Conservation (phyloP, 2,329 filamentous ascomycete genomes). For the Neopestalotiopsis sp. region DNA sequence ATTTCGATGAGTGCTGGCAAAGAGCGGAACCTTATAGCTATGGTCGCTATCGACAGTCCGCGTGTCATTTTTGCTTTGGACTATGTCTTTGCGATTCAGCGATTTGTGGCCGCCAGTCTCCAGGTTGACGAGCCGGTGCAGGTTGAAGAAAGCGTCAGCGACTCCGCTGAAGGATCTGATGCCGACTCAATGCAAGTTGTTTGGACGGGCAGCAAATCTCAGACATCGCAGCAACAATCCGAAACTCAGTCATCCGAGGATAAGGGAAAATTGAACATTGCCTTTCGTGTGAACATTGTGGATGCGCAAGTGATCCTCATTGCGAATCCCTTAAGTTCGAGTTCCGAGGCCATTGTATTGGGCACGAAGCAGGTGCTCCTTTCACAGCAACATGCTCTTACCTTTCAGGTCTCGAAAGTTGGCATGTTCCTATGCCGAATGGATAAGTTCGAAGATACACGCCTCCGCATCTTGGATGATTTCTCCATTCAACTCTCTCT, state of each 20-base stretch:
- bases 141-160: slow-evolving; percentile 58
- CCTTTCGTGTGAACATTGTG: slow-evolving; percentile 91
- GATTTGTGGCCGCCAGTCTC: slow-evolving; percentile 79
- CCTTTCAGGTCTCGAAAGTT: slow-evolving; percentile 89
- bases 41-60: slow-evolving; percentile 93
- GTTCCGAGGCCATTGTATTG: slow-evolving; percentile 93
- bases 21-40: slow-evolving; percentile 82
- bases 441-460: slow-evolving; percentile 93
- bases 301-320: slow-evolving; percentile 97
- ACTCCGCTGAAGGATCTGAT: slow-evolving; percentile 64
- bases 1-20: slow-evolving; percentile 87
- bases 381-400: slow-evolving; percentile 91
- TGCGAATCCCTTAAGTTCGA: slow-evolving; percentile 87
- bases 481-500: slow-evolving; percentile 91
- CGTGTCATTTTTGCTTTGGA: slow-evolving; percentile 94
- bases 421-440: slow-evolving; percentile 99
- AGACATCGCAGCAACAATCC: slow-evolving; percentile 28
- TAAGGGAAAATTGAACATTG: slow-evolving; percentile 69
- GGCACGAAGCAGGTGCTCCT: slow-evolving; percentile 92
- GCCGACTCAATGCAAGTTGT: slow-evolving; percentile 60
- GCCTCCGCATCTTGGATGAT: slow-evolving; percentile 92
- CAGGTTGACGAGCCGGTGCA: slow-evolving; percentile 63
- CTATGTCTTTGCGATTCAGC: slow-evolving; percentile 88
- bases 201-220: slow-evolving; percentile 43
- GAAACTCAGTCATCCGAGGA: slow-evolving; percentile 25